A percentile compares a stretch with the other conserved stretches of the same genome.
These are phyloP conservation scores for Venturia asperata DNA, from an alignment of 2,329 filamentous ascomycete genomes.

Conservation along the genomic window DNA sequence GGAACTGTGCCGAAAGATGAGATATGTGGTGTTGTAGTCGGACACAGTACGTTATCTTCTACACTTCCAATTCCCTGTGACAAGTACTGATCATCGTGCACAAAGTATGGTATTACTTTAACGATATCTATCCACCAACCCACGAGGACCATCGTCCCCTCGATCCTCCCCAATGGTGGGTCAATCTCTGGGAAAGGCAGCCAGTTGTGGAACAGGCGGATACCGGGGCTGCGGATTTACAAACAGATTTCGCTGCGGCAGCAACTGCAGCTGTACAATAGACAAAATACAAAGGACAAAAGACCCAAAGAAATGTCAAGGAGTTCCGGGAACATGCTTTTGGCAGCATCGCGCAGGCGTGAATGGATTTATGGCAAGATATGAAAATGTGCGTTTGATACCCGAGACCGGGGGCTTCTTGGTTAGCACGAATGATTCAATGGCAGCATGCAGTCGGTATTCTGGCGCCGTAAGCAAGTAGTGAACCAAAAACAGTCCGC, in stretches of 20 bases:
- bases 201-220: conserved; percentile 19
- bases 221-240: conserved; percentile 14
- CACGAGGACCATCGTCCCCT: conserved; percentile 78
- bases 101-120: conserved; percentile 91
- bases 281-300: neutral
- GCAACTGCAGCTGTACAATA: conserved; percentile 11
- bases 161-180: conserved; percentile 87
- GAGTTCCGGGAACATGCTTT: neutral
- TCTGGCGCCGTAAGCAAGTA: neutral
- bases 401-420: neutral
- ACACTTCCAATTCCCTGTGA: neutral
- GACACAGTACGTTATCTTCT: conserved; percentile 52
- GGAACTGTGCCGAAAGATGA: conserved; percentile 89
- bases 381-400: conserved; percentile 7
- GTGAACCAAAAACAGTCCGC: neutral
- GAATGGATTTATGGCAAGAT: neutral
- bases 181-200: conserved; percentile 63
- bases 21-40: conserved; percentile 88
- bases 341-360: neutral
- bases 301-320: neutral
- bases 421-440: neutral
- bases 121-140: conserved; percentile 88
- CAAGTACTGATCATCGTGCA: conserved; percentile 17
- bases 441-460: neutral
- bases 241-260: conserved; percentile 16